Evolutionary conservation across 768 basidiomycete species (phyloP).

Genomic region (Myochromella boudieri): DNA sequence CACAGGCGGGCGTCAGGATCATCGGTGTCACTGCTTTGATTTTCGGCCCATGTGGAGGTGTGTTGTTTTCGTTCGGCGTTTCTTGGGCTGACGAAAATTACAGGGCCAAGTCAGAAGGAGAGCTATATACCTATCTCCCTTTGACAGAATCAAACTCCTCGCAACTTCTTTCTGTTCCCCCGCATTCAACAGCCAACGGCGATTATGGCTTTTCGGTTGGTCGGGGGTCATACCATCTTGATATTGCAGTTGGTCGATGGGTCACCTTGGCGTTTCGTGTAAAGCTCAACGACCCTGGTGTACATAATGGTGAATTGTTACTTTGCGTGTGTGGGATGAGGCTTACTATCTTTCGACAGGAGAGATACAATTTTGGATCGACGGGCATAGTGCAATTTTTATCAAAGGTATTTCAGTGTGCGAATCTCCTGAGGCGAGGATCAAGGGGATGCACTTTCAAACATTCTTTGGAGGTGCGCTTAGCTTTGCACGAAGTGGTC

Average conservation of each 20-base stretch:
- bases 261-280: conserved; percentile 63
- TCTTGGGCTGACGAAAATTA: not conserved
- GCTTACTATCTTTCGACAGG: conserved; percentile 34
- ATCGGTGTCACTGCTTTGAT: conserved; percentile 68
- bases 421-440: conserved; percentile 36
- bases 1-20: conserved; percentile 63
- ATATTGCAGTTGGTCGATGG: conserved; percentile 57
- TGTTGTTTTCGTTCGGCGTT: conserved; percentile 4
- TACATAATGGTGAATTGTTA: conserved; percentile 49
- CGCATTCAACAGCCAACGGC: conserved; percentile 45
- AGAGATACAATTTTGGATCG: conserved; percentile 64
- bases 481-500: not conserved
- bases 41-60: conserved; percentile 77
- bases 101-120: conserved; percentile 54
- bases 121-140: conserved; percentile 72
- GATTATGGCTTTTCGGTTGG: conserved; percentile 71
- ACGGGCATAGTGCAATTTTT: conserved; percentile 58
- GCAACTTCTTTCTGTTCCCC: conserved; percentile 46
- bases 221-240: conserved; percentile 58
- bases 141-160: conserved; percentile 42
- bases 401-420: conserved; percentile 50
- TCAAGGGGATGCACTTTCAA: conserved; percentile 73
- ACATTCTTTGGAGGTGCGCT: conserved; percentile 75
- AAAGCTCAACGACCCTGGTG: conserved; percentile 62
- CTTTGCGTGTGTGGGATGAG: not conserved